These are phyloP conservation scores for Acanthamoeba culbertsoni DNA, from an alignment of 208 protist genomes.

Conservation along the genomic window DNA sequence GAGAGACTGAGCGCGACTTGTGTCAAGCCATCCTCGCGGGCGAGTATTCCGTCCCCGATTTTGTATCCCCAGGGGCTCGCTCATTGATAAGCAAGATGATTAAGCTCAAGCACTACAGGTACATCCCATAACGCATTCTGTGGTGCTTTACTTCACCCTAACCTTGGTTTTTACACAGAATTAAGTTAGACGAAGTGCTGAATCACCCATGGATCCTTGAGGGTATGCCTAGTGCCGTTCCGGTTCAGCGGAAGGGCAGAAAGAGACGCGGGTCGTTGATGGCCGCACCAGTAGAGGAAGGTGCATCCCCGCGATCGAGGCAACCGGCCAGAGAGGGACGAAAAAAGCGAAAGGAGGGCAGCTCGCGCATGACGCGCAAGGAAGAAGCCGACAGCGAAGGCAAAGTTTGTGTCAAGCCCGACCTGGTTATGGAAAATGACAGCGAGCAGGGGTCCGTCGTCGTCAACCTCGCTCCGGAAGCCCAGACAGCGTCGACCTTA, in stretches of 20 bases:
- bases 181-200: background rate
- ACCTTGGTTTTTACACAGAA: background rate
- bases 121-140: background rate
- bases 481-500: background rate
- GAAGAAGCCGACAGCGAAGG: background rate
- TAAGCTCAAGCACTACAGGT: background rate
- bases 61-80: background rate
- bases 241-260: background rate
- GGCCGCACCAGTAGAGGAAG: background rate
- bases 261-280: background rate
- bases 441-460: too few relatives aligned
- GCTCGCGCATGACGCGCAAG: background rate
- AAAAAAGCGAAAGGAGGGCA: background rate
- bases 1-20: background rate
- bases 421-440: too few relatives aligned
- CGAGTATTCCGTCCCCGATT: background rate
- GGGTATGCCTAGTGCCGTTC: background rate
- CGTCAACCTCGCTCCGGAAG: background rate
- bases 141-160: background rate
- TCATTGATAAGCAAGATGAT: background rate
- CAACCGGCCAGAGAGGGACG: background rate
- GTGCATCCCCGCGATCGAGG: background rate
- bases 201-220: background rate
- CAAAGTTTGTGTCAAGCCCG: background rate
- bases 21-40: background rate